Base-by-base conservation (phyloP, 805 yeast species). In the Candida koratica region DNA sequence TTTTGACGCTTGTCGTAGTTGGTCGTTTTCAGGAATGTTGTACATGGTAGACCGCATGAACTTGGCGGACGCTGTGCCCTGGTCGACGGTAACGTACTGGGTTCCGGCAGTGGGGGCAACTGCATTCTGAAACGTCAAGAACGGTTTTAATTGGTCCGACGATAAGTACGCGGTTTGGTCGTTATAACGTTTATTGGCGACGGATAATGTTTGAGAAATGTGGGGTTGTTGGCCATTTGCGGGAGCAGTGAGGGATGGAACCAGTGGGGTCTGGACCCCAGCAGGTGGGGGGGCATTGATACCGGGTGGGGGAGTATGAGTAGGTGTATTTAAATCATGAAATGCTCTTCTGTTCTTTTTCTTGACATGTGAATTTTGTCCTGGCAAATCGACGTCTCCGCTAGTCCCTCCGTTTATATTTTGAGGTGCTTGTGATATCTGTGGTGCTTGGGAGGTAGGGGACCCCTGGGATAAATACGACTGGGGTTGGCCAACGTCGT, bases 91-190 rank as follows among this genome's bases (percentile, higher is more conserved):
- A 30, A 65, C 67, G 52, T 69, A 85, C 44, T 77, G 80, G 1
- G 86, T 75, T 0, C 90, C 84, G 0, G 95, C 81, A 10, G 78
- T 66, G 3, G 97, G 97, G 4, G 97, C 95, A 8, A 77, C 71
- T 1, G 86, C 81, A 51, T 86, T 78, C 53, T 80, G 78, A 48
- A 84, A 79, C 1, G 96, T 83, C 32, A 72, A 69, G 58, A 85
- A 89, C 1, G 75, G 56, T 29, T 57, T 58, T 44, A 62, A 45
- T 46, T 61, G 47, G 42, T 60, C 59, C 36, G 62, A 58, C 1
- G 53, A 39, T 36, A 43, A 44, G 37, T 49, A 61, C 22, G 55
- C 58, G 16, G 25, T 29, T 37, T 58, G 64, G 17, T 46, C 48
- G 11, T 23, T 18, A 32, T 47, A 48, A 32, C 68, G 41, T 24